Conservation (phyloP, 495 filamentous ascomycete genomes). For the Entonaema liquescens region DNA sequence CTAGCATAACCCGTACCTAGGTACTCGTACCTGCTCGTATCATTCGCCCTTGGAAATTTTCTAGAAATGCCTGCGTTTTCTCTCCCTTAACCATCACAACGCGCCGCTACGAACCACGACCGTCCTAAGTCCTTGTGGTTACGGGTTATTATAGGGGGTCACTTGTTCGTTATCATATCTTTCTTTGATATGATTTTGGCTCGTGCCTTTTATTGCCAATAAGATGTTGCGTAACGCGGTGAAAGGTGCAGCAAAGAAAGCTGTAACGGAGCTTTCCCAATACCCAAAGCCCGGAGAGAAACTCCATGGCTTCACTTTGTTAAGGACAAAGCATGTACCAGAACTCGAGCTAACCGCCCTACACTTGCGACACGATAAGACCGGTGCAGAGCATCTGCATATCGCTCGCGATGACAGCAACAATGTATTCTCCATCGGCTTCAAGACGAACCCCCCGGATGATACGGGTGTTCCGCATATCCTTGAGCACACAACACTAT, state of each 20-base stretch:
- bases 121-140: background rate
- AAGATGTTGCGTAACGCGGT: conserved; percentile 61
- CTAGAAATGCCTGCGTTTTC: conserved; percentile 14
- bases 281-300: conserved; percentile 82
- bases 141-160: background rate
- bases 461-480: conserved; percentile 97
- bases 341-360: conserved; percentile 93
- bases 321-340: conserved; percentile 87
- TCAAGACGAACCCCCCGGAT: conserved; percentile 98
- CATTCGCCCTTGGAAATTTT: conserved; percentile 37
- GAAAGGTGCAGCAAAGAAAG: conserved; percentile 64
- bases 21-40: no score
- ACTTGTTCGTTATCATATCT: conserved; percentile 1
- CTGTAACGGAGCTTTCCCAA: conserved; percentile 74
- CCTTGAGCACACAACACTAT: conserved; percentile 94
- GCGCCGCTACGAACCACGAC: background rate
- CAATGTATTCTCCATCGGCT: conserved; percentile 98
- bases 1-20: conserved; percentile 23
- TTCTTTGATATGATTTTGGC: conserved; percentile 6
- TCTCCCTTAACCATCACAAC: conserved; percentile 1
- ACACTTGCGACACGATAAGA: conserved; percentile 89
- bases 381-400: conserved; percentile 94
- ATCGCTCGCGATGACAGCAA: conserved; percentile 94
- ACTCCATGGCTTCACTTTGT: conserved; percentile 90
- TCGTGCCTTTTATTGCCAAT: conserved; percentile 2